Evolutionary conservation across 306 rosid species (phyloP), one percentile per base, ranked within the genome.

Genomic region (Mimosa pudica): DNA sequence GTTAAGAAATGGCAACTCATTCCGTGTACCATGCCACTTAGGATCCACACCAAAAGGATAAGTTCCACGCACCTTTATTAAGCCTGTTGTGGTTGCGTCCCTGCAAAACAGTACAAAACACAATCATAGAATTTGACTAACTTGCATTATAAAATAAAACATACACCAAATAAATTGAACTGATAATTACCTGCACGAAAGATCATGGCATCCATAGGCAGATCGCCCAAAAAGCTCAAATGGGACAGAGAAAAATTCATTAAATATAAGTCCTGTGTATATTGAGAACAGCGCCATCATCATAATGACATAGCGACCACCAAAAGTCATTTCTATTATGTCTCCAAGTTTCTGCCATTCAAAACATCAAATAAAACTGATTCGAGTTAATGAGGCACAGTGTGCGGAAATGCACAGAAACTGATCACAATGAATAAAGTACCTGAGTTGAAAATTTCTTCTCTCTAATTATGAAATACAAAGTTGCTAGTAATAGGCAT

Each of bases 1-100:
- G 89, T 95, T 95, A 24, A 95, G 97, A 84, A 91, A 95, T 75
- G 98, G 98, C 70, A 95, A 92, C 86, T 95, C 98, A 81, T 90
- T 92, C 70, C 97, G 94, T 73, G 87, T 77, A 41, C 98, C 98
- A 76, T 95, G 98, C 97, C 98, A 95, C 80, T 84, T 90, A 68
- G 98, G 98, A 84, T 95, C 99, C 82, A 95, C 85, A 36, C 99
- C 99, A 88, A 95, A 95, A 71, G 99, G 97, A 75, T 95, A 95
- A 6, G 99, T 87, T 74, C 64, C 82, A 18, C 87, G 89, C 83
- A 90, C 89, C 89, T 93, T 95, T 47, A 90, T 81, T 80, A 95
- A 85, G 81, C 99, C 99, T 58, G 20, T 42, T n/a, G 90, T 89
- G 57, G 87, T 79, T 75, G 92, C 89, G 82, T 91, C 98, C 57